Evolutionary conservation across 352 stramenopile species (phyloP).

Genomic region (Pythium biforme): DNA sequence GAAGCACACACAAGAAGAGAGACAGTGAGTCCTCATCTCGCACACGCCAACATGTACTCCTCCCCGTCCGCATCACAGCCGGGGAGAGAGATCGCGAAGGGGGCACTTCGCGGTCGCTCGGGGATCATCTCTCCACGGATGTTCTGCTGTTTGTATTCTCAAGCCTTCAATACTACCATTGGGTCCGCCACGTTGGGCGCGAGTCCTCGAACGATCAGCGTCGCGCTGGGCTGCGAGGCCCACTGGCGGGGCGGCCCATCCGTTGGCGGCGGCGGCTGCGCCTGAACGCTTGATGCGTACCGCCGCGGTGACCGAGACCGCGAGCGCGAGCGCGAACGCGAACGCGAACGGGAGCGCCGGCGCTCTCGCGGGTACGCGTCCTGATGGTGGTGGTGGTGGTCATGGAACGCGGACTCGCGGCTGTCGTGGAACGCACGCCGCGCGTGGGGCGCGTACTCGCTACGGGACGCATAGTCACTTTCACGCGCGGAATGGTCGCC

Average conservation of each 20-base stretch:
- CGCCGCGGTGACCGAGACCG: constrained; percentile 15
- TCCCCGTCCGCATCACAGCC: not conserved
- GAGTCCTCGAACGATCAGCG: constrained; percentile 62
- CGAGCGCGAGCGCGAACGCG: constrained; percentile 7
- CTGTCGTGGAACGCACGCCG: not conserved
- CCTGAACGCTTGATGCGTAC: too few species aligned
- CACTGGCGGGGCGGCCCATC: constrained; percentile 8
- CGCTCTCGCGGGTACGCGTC: not conserved
- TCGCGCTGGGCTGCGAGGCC: constrained; percentile 48
- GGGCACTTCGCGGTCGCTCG: too few species aligned
- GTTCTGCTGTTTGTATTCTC: not conserved
- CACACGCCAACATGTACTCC: not conserved
- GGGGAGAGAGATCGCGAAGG: not conserved
- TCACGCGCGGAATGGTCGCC: not conserved
- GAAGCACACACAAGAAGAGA: constrained; percentile 23
- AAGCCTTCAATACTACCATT: constrained; percentile 53
- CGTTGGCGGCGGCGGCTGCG: not conserved
- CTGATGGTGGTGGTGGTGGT: not conserved
- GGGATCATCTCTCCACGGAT: not conserved
- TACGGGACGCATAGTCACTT: too few species aligned
- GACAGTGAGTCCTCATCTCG: constrained; percentile 29
- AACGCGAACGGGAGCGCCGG: constrained; percentile 6
- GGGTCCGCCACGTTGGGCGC: constrained; percentile 46
- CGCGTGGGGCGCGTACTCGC: too few species aligned
- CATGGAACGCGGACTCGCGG: not conserved